phyloP scores from a whole-genome alignment of 2,329 filamentous ascomycete genomes.

The Xylariales sp. region DNA sequence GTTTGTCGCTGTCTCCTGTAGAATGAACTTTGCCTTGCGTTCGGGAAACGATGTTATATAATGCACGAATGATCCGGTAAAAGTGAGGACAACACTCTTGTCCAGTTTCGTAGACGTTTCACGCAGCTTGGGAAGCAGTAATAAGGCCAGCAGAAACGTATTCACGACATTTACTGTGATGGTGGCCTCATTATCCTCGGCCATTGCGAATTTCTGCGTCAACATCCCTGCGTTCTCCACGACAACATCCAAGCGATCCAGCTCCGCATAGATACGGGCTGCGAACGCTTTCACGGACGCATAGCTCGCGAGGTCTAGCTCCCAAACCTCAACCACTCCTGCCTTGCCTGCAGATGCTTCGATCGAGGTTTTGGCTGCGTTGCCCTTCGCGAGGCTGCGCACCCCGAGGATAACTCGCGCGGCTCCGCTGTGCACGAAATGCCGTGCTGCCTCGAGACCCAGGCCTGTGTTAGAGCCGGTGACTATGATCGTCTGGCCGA shows the following conservation, averaged over 20 bases:
- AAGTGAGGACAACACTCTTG: constrained; percentile 10
- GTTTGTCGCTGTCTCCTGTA: constrained; percentile 8
- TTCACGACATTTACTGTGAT: constrained; percentile 33
- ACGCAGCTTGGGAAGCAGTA: constrained; percentile 25
- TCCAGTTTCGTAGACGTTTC: constrained; percentile 11
- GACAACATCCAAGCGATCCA: constrained; percentile 38
- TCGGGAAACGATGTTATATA: constrained; percentile 11
- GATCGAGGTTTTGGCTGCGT: constrained; percentile 32
- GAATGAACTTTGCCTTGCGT: constrained; percentile 7
- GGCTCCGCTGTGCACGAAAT: constrained; percentile 16
- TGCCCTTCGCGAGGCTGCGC: constrained; percentile 15
- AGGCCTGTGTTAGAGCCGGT: constrained; percentile 30
- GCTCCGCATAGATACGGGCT: constrained; percentile 18
- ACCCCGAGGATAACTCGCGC: constrained; percentile 28
- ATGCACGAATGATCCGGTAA: constrained; percentile 13
- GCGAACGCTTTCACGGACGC: constrained; percentile 36
- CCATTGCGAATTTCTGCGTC: constrained; percentile 27
- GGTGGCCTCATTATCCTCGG: constrained; percentile 43
- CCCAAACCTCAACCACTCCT: constrained; percentile 34
- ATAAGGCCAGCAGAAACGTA: constrained; percentile 22
- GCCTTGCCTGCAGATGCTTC: constrained; percentile 9
- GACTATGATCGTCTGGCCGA: constrained; percentile 27
- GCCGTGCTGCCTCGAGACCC: constrained; percentile 29
- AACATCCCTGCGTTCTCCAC: constrained; percentile 39
- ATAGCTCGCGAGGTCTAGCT: constrained; percentile 35